A percentile compares a stretch with the other conserved stretches of the same genome.
Conservation (phyloP, 169 alveolate species). For the Plasmodium malariae region DNA sequence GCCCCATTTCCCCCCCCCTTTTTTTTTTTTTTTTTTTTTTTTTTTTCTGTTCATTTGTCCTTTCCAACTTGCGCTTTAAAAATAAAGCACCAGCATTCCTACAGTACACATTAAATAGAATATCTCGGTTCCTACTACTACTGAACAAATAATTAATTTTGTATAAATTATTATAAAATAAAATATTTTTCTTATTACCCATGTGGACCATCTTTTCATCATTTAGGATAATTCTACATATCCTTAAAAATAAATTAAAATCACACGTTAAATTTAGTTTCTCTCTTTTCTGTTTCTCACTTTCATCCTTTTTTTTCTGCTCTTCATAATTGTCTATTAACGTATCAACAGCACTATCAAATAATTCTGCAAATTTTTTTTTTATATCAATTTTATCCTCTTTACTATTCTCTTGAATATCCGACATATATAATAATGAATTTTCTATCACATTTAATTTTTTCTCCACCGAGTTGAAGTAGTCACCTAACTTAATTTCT, state of each 20-base stretch:
- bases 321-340: slow-evolving; percentile 49
- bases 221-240: slow-evolving; percentile 38
- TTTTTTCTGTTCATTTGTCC: background rate
- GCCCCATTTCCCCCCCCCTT: background rate
- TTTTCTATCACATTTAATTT: slow-evolving; percentile 47
- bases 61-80: background rate
- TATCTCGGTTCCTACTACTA: slow-evolving; percentile 35
- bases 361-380: slow-evolving; percentile 14
- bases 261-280: slow-evolving; percentile 60
- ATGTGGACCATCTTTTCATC: slow-evolving; percentile 18
- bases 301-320: slow-evolving; percentile 8
- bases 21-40: background rate
- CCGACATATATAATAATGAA: slow-evolving; percentile 18
- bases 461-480: slow-evolving; percentile 22
- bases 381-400: slow-evolving; percentile 24
- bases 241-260: slow-evolving; percentile 48
- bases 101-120: slow-evolving; percentile 29
- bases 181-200: slow-evolving; percentile 16
- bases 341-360: slow-evolving; percentile 34
- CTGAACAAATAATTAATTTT: slow-evolving; percentile 33
- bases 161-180: slow-evolving; percentile 47
- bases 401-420: slow-evolving; percentile 18
- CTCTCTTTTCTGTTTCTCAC: slow-evolving; percentile 13
- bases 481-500: slow-evolving; percentile 62
- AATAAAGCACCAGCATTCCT: background rate